Evolutionary conservation across 768 basidiomycete genomes (phyloP), one percentile per base, ranked within the genome.

Genomic region (Suillus sp.): DNA sequence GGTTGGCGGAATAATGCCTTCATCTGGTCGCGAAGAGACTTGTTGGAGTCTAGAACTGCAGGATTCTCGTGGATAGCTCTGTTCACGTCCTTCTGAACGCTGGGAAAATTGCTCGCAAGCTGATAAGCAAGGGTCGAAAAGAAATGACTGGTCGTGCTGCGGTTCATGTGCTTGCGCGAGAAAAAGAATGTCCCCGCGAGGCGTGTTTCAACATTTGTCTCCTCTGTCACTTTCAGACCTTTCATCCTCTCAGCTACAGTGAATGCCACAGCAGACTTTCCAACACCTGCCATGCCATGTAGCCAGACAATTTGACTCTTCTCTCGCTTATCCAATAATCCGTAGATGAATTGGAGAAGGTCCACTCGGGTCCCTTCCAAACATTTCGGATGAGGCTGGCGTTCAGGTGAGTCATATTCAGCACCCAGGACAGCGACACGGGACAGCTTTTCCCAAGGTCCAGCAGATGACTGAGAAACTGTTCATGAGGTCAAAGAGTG

Each of bases 251-350:
- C 50, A 51, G 50, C 50, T 51, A 51, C 30, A 11, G 30, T 51
- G 50, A 51, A 51, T 30, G 50, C 50, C 4, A 51, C 50, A 30
- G 50, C 50, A 51, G 30, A 51, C 9, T 51, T 51, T 30, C 50
- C 30, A 4, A 51, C 18, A 9, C 50, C 30, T 10, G 30, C 50
- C 16, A 8, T 34, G 32, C 32, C 32, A 34, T 34, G 32, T 1
- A 34, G 7, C 32, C 32, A 34, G 8, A 34, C 8, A 9, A 51
- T 30, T 51, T 20, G 50, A 32, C 50, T 51, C 30, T 30, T 51
- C 30, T 51, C 32, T 34, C 32, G 18, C 8, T 20, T 10, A 30
- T 51, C 30, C 18, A 51, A 30, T 20, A 32, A 51, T 20, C 27
- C 18, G 30, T 51, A 18, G 30, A 51, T 51, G 30, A 32, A 10